phyloP scores from a whole-genome alignment of 768 basidiomycete genomes.

The Leccinum fibrillosum region DNA sequence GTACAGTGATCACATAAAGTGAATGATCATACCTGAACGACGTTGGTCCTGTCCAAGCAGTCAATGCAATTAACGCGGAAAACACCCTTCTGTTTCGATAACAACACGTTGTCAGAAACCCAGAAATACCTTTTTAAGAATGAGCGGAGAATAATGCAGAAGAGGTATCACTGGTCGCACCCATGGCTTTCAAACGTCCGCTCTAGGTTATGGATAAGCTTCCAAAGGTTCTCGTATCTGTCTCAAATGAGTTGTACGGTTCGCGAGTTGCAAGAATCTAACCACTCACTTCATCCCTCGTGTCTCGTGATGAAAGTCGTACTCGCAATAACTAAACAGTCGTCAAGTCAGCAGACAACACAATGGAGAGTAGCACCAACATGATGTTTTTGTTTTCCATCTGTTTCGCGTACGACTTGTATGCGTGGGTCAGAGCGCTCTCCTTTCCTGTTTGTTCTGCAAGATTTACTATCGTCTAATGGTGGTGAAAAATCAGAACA shows the following conservation, averaged over 20 bases:
- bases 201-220: constrained; percentile 67
- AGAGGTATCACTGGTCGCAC: constrained; percentile 33
- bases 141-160: not conserved
- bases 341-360: not conserved
- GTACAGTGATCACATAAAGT: not conserved
- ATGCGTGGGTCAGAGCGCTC: constrained; percentile 72
- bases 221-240: constrained; percentile 88
- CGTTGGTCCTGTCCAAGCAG: constrained; percentile 92
- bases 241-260: constrained; percentile 3
- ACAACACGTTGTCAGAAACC: constrained; percentile 64
- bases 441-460: constrained; percentile 93
- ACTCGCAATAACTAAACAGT: constrained; percentile 62
- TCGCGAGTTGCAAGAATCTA: not conserved
- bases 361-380: constrained; percentile 36
- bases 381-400: constrained; percentile 51
- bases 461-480: constrained; percentile 79
- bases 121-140: constrained; percentile 63
- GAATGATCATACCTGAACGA: constrained; percentile 64
- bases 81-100: constrained; percentile 81
- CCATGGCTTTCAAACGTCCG: constrained; percentile 79
- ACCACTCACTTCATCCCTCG: constrained; percentile 84
- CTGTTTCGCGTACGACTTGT: constrained; percentile 63
- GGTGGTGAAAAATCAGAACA: constrained; percentile 2
- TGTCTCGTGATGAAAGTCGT: constrained; percentile 93
- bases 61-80: constrained; percentile 96